phyloP scores from a whole-genome alignment of 2,329 filamentous ascomycete genomes.

The Monosporascus ibericus region DNA sequence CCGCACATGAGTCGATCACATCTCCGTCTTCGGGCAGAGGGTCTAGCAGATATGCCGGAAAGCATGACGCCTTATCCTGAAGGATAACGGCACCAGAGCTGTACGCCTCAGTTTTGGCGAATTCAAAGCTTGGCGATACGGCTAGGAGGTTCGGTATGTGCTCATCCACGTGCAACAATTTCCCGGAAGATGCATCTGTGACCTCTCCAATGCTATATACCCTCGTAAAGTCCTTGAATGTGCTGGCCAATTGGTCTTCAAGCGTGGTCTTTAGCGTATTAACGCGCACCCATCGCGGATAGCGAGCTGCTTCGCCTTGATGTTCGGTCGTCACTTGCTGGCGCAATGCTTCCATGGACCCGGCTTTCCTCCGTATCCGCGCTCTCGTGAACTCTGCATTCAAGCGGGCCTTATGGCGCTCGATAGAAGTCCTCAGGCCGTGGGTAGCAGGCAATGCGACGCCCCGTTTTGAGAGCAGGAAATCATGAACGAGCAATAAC shows the following conservation, averaged over 20 bases:
- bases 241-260: constrained; percentile 65
- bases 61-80: constrained; percentile 96
- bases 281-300: constrained; percentile 88
- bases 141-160: constrained; percentile 82
- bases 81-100: constrained; percentile 72
- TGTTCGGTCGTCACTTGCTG: constrained; percentile 48
- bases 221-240: constrained; percentile 60
- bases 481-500: constrained; percentile 79
- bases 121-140: constrained; percentile 63
- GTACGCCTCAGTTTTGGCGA: constrained; percentile 71
- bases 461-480: constrained; percentile 73
- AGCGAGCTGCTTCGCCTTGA: constrained; percentile 42
- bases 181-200: constrained; percentile 33
- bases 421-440: constrained; percentile 67
- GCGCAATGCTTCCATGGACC: constrained; percentile 61
- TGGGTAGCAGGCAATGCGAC: constrained; percentile 77
- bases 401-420: constrained; percentile 75
- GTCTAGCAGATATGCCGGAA: constrained; percentile 83
- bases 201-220: constrained; percentile 53
- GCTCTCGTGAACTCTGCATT: constrained; percentile 77
- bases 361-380: constrained; percentile 64
- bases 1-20: constrained; percentile 87
- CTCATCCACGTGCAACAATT: constrained; percentile 64
- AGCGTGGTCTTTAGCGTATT: constrained; percentile 72
- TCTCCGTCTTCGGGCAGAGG: constrained; percentile 62